Percentiles rank a stretch among this genome's conserved stretches.
phyloP scores from a whole-genome alignment of 345 rosid species.

The Camelina laxa region DNA sequence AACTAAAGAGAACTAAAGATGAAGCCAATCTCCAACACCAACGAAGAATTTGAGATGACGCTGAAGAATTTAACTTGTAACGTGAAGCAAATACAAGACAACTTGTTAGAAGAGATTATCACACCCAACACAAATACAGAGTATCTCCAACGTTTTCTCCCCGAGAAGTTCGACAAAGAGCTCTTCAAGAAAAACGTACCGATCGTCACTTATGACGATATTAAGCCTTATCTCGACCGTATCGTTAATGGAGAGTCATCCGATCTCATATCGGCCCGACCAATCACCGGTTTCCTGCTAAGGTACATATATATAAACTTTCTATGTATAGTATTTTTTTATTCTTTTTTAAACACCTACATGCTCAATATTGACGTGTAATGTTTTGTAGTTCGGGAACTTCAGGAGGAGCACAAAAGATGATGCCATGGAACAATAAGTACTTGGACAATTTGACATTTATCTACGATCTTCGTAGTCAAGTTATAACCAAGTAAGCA shows the following conservation, averaged over 20 bases:
- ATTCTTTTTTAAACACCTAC: background rate
- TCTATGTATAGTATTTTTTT: background rate
- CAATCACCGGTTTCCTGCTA: slow-evolving; percentile 84
- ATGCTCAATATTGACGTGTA: background rate
- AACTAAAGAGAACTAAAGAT: slow-evolving; percentile 35
- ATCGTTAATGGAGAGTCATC: slow-evolving; percentile 75
- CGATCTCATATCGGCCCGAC: slow-evolving; percentile 63
- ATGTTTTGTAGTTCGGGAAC: slow-evolving; percentile 79
- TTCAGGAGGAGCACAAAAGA: slow-evolving; percentile 86
- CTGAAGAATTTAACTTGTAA: slow-evolving; percentile 67
- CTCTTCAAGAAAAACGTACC: slow-evolving; percentile 71
- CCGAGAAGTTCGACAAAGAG: slow-evolving; percentile 52
- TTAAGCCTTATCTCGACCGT: slow-evolving; percentile 69
- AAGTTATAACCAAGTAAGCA: slow-evolving; percentile 77
- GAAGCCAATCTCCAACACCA: slow-evolving; percentile 23
- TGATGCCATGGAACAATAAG: slow-evolving; percentile 91
- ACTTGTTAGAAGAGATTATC: slow-evolving; percentile 59
- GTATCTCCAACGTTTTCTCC: slow-evolving; percentile 61
- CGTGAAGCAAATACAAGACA: slow-evolving; percentile 57
- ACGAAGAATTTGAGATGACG: slow-evolving; percentile 48
- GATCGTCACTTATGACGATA: slow-evolving; percentile 78
- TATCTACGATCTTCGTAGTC: slow-evolving; percentile 79
- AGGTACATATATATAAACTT: slow-evolving; percentile 51
- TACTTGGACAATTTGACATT: slow-evolving; percentile 82
- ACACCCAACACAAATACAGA: slow-evolving; percentile 58